A percentile compares a stretch with the other conserved stretches of the same genome.
Evolutionary conservation across 2,329 filamentous ascomycete species (phyloP).

Genomic region (Aschersonia sp.): DNA sequence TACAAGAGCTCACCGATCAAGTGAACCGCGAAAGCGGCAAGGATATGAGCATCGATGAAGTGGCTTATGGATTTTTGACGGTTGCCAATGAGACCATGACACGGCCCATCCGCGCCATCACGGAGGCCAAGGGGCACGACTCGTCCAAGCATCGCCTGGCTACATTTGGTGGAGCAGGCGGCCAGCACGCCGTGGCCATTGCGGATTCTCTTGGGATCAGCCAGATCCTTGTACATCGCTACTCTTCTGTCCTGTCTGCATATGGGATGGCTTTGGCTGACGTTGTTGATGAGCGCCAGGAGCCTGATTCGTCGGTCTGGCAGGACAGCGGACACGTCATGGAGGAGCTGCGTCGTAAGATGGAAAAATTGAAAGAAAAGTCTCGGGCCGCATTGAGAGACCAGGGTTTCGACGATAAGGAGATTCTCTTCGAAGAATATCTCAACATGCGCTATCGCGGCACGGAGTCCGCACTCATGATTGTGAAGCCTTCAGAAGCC

Average conservation of each 20-base stretch:
- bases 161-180: constrained; percentile 23
- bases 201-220: constrained; percentile 27
- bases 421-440: constrained; percentile 80
- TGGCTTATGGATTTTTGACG: constrained; percentile 20
- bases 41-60: constrained; percentile 18
- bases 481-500: constrained; percentile 54
- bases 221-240: constrained; percentile 26
- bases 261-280: constrained; percentile 31
- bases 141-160: constrained; percentile 19
- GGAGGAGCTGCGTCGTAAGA: constrained; percentile 52
- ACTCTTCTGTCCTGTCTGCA: constrained; percentile 29
- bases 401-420: constrained; percentile 63
- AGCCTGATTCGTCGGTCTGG: constrained; percentile 53
- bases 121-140: constrained; percentile 20
- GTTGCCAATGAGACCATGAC: constrained; percentile 22
- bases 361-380: constrained; percentile 66
- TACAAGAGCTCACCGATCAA: constrained; percentile 23
- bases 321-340: constrained; percentile 41
- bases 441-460: constrained; percentile 87
- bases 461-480: constrained; percentile 84
- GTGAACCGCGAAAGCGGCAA: constrained; percentile 19
- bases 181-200: constrained; percentile 28
- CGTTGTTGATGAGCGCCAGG: constrained; percentile 54
- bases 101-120: constrained; percentile 18
- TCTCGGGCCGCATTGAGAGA: constrained; percentile 51